Evolutionary conservation across 129 eudicot genomes (phyloP), one percentile per base, ranked within the genome.

Genomic region (Deinandra increscens): DNA sequence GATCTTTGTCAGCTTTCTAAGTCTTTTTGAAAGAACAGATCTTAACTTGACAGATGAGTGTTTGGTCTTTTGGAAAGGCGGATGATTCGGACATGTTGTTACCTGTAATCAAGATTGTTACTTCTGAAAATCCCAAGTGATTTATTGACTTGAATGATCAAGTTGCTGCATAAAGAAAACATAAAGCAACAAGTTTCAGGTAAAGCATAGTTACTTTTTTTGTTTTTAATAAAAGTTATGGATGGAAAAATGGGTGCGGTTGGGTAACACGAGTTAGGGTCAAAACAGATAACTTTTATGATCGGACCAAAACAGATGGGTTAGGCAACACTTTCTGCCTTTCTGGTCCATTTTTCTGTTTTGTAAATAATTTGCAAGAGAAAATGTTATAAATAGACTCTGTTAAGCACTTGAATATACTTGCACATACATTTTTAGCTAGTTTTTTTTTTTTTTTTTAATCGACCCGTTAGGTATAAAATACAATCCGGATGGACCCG

Each of bases 131-230:
- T 13, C 15, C 9, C 37, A 55, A 11, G 26, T 49, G 56, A 55
- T 55, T 55, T 12, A 23, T 11, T 7, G 15, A 55, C 37, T 10
- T n/a, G 53, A 36, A 36, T 19, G 46, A 33, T 60, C 55, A 41
- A 49, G 48, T 33, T 36, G 49, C 63, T 13, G 23, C 11, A 53
- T 51, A 54, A 54, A 39, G 20, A 54, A 39, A 37, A 13, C 38
- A 12, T 37, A 18, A 36, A 60, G 26, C 50, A 58, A 44, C 53
- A 66, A 56, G 68, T 42, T 31, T 45, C 73, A 75, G 80, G 74
- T 75, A 68, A 75, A 58, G 19, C 41, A 59, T 26, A 56, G 38
- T 23, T 53, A 7, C 9, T 19, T 9, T 20, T 10, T 50, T 50
- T 17, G 0, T 22, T 49, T 50, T 50, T 50, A 50, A 17, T 50